Conservation (phyloP, 768 basidiomycete species). For the Candolleomyces eurysporus region DNA sequence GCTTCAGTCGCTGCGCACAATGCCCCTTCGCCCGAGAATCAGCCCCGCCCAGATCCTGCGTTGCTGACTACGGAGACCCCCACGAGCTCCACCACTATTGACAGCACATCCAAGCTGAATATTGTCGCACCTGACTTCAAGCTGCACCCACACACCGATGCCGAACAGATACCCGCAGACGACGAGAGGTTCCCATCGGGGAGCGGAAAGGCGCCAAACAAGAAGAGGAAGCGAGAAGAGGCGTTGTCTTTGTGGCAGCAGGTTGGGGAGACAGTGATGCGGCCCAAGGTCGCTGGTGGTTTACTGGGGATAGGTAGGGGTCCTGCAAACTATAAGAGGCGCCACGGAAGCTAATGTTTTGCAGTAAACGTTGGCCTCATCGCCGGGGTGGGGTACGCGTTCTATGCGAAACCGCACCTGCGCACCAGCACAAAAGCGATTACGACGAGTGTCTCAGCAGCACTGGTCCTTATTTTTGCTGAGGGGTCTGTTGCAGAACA, state of each 20-base stretch:
- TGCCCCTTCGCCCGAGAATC: constrained; percentile 44
- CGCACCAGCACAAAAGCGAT: constrained; percentile 56
- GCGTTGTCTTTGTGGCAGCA: neutral
- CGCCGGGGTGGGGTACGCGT: constrained; percentile 56
- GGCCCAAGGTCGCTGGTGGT: constrained; percentile 53
- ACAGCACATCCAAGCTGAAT: constrained; percentile 55
- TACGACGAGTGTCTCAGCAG: constrained; percentile 49
- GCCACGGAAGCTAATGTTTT: neutral
- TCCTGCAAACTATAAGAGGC: neutral
- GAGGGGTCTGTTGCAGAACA: constrained; percentile 66
- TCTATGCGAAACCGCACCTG: constrained; percentile 60
- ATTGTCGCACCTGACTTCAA: constrained; percentile 52
- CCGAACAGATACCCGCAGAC: constrained; percentile 11
- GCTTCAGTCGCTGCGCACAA: constrained; percentile 64
- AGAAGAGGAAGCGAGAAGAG: neutral
- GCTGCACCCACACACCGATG: constrained; percentile 35
- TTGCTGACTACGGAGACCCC: constrained; percentile 54
- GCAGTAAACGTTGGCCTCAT: constrained; percentile 73
- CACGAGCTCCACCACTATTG: constrained; percentile 34
- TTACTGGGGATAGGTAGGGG: constrained; percentile 63
- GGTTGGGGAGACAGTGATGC: neutral
- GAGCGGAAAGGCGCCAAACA: neutral
- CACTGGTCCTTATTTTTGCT: constrained; percentile 54
- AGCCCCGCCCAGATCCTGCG: constrained; percentile 64
- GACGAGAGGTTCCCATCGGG: neutral